Conservation (phyloP, 2,329 filamentous ascomycete genomes). For the Aspergillus brunneoviolaceus region DNA sequence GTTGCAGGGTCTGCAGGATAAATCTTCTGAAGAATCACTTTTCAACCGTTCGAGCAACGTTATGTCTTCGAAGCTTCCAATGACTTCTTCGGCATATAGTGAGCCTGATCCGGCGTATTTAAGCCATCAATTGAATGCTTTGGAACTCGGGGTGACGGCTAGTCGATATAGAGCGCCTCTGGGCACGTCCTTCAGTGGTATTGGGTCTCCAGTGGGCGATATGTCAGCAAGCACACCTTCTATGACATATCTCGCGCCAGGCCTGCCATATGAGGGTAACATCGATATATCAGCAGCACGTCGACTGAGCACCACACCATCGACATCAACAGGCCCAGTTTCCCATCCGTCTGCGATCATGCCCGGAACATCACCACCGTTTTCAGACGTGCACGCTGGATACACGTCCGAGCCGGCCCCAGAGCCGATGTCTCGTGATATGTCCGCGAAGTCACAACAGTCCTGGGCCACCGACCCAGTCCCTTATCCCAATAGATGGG, state of each 20-base stretch:
- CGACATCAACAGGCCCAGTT: conserved; percentile 16
- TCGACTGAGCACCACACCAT: conserved; percentile 16
- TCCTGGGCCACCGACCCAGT: conserved; percentile 41
- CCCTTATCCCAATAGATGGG: conserved; percentile 28
- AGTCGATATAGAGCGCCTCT: background rate
- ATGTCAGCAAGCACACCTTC: conserved; percentile 31
- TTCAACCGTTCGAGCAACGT: conserved; percentile 13
- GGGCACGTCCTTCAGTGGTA: background rate
- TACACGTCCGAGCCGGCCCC: conserved; percentile 31
- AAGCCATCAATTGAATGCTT: background rate
- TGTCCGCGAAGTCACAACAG: conserved; percentile 35
- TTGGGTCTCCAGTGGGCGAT: conserved; percentile 17
- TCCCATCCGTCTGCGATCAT: conserved; percentile 37
- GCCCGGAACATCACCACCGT: conserved; percentile 32
- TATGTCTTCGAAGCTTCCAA: background rate
- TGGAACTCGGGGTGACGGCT: background rate
- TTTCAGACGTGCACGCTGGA: conserved; percentile 16
- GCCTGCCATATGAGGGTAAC: conserved; percentile 36
- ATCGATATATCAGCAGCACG: conserved; percentile 32
- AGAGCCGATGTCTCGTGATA: conserved; percentile 36
- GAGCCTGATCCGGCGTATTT: background rate
- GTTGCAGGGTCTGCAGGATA: conserved; percentile 24
- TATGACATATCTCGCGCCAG: conserved; percentile 18
- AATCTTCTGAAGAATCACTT: conserved; percentile 33
- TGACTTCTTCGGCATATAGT: background rate